Conservation (phyloP, 768 basidiomycete genomes). For the Leccinum pellstonianum region DNA sequence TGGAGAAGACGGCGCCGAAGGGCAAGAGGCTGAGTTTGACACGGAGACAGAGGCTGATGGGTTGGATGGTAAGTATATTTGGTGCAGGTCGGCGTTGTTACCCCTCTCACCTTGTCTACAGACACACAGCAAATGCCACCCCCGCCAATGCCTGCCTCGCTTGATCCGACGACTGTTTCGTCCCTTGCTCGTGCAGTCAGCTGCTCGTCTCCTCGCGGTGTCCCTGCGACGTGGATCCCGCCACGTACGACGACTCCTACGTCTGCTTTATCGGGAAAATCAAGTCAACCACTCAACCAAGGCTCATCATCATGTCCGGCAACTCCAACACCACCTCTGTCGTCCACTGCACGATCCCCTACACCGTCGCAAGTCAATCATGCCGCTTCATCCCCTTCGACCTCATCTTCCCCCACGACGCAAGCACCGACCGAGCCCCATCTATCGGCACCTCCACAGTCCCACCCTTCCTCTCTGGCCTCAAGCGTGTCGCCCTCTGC, state of each 20-base stretch:
- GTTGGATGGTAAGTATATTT: conserved; percentile 21
- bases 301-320: neutral
- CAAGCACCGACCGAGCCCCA: neutral
- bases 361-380: neutral
- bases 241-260: conserved; percentile 8
- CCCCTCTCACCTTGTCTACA: conserved; percentile 16
- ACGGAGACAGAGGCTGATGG: conserved; percentile 31
- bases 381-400: conserved; percentile 1
- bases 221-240: conserved; percentile 14
- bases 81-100: neutral
- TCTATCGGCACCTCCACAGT: neutral
- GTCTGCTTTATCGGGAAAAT: conserved; percentile 1
- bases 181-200: conserved; percentile 23
- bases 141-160: conserved; percentile 46
- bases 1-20: conserved; percentile 21
- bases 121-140: conserved; percentile 50
- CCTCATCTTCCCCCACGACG: neutral
- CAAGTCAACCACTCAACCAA: conserved; percentile 11
- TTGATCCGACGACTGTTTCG: conserved; percentile 40
- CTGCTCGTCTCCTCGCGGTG: conserved; percentile 22
- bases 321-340: neutral
- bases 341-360: neutral
- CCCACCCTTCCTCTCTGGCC: neutral
- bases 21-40: conserved; percentile 33
- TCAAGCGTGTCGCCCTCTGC: conserved; percentile 42